phyloP scores from a whole-genome alignment of 805 yeast genomes.

The Cyberlindnera samutprakarnensis region DNA sequence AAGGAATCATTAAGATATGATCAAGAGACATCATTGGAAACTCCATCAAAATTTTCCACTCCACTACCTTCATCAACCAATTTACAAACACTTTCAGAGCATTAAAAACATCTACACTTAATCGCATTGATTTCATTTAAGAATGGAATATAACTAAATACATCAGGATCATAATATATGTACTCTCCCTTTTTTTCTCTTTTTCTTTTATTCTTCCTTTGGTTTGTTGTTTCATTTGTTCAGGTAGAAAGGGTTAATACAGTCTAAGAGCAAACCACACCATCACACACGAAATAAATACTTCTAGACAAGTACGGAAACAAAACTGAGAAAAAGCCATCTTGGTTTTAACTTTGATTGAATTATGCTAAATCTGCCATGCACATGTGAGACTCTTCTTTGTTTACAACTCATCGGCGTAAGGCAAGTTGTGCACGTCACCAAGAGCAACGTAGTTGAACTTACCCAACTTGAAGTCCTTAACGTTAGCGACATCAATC shows the following conservation, averaged over 20 bases:
- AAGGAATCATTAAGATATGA: constrained; percentile 1
- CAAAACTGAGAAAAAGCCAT: background rate
- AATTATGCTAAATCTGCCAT: background rate
- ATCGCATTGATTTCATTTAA: background rate
- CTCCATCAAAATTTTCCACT: constrained; percentile 4
- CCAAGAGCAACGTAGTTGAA: constrained; percentile 89
- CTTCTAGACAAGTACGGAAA: too few species aligned
- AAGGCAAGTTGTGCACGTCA: constrained; percentile 79
- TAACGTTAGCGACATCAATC: constrained; percentile 31
- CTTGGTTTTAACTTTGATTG: background rate
- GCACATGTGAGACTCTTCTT: background rate
- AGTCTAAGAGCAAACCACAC: too few species aligned
- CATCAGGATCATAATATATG: constrained; percentile 4
- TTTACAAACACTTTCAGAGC: constrained; percentile 1
- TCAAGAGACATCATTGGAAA: constrained; percentile 1
- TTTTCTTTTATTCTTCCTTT: background rate
- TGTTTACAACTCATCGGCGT: constrained; percentile 73
- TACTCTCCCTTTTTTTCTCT: constrained; percentile 1
- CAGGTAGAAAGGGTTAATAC: too few species aligned
- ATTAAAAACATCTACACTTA: background rate
- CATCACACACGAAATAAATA: too few species aligned
- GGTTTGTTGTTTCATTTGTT: background rate
- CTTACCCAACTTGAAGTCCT: constrained; percentile 43
- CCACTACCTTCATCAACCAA: background rate
- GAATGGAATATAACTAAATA: constrained; percentile 3